Evolutionary conservation across 441 rosid genomes (phyloP), one percentile per base, ranked within the genome.

Genomic region (Isatis lusitanica): DNA sequence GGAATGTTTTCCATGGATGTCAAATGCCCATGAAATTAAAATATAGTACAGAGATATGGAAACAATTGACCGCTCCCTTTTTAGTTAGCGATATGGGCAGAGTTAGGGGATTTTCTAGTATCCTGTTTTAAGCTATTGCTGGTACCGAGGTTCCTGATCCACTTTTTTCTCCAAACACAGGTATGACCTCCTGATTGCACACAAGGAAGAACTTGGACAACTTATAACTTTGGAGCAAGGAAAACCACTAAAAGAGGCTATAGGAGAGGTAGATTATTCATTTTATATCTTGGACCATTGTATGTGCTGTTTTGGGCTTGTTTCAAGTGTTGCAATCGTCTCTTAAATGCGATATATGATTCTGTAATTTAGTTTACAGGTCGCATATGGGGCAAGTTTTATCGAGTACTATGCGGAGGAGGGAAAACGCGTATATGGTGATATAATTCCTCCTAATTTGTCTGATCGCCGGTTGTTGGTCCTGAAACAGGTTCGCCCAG

Each of bases 161-260:
- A 31, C 47, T 48, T 58, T 3, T 48, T 50, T 71, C 52, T 56
- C 71, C 67, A 47, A 58, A 58, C 43, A 40, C 50, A 95, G 99
- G 99, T 93, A 82, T 73, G 94, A 93, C 79, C 85, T 93, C 51
- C 75, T 95, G 64, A 64, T 87, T 81, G 79, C 90, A 67, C 91
- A 93, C 84, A 88, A 89, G 85, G 94, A 95, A 82, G 95, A 95
- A 74, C 92, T 95, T 80, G 99, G 96, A 66, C 94, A 91, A 79
- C 86, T 95, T 48, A 95, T 95, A 77, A 93, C 99, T 43, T 81
- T 93, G 62, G 99, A 95, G 85, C 95, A 90, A 87, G 99, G 99
- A 55, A 95, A 96, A 78, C 97, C 99, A 75, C 79, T 93, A 43
- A 85, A 87, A 72, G 98, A 96, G 77, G 94, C 98, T 74, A 73